A percentile compares a stretch with the other conserved stretches of the same genome.
phyloP scores from a whole-genome alignment of 2,329 filamentous ascomycete genomes.

The Fusarium cyanostomum region DNA sequence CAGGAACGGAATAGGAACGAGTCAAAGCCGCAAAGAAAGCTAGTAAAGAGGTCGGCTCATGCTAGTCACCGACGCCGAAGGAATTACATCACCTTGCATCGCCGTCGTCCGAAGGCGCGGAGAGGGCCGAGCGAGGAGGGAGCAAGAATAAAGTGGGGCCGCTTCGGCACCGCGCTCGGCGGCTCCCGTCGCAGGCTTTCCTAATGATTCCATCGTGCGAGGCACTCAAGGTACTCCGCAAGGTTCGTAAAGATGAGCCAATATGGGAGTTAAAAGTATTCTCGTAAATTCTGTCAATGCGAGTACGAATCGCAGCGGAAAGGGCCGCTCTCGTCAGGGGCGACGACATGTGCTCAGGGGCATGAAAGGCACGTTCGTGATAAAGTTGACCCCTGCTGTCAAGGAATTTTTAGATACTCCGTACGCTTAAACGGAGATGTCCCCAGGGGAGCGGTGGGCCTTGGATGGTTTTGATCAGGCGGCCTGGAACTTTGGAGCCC shows the following conservation, averaged over 20 bases:
- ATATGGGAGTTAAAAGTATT: neutral
- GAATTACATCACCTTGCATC: constrained; percentile 40
- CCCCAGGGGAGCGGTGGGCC: constrained; percentile 26
- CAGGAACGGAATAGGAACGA: neutral
- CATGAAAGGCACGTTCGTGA: neutral
- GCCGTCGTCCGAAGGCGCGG: constrained; percentile 4
- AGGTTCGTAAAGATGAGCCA: neutral
- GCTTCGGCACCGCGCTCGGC: constrained; percentile 29
- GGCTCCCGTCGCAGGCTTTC: constrained; percentile 16
- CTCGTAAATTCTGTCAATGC: neutral
- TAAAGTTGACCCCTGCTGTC: neutral
- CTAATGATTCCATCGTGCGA: constrained; percentile 1
- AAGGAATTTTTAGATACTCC: neutral
- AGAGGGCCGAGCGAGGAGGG: constrained; percentile 3
- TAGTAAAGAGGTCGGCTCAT: constrained; percentile 3
- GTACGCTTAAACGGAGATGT: constrained; percentile 7
- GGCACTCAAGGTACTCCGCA: constrained; percentile 8
- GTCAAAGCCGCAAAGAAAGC: neutral
- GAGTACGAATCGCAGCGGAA: neutral
- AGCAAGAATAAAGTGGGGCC: constrained; percentile 9
- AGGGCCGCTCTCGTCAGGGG: constrained; percentile 1
- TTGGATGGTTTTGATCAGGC: constrained; percentile 2
- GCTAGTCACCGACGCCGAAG: constrained; percentile 26
- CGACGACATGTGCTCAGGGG: neutral
- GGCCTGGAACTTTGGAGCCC: constrained; percentile 30